Evolutionary conservation across 441 rosid species (phyloP), one percentile per base, ranked within the genome.

Genomic region (Sinapis alba): DNA sequence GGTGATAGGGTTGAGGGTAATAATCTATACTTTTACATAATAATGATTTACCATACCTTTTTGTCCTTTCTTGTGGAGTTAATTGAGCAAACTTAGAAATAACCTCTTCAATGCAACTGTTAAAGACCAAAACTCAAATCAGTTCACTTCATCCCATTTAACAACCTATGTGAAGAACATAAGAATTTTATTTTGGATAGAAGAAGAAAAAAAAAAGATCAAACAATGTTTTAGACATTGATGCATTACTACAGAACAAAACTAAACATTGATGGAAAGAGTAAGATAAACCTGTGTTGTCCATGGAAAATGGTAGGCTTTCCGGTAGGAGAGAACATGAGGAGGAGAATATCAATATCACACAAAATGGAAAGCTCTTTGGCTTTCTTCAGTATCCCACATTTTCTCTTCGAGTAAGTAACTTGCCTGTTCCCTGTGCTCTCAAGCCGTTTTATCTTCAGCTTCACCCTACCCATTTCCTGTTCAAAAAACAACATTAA

Each of bases 51-150:
- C 71, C 81, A 73, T 72, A 84, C 91, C 88, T 80, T 81, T 88
- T 87, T 63, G 88, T 86, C 79, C 91, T 83, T 79, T 87, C 91
- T 67, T 86, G 91, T 7, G 89, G 87, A 18, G 87, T 84, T 66
- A 86, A 79, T 73, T 84, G 85, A 18, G 91, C 79, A 65, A 84
- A 84, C 76, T 82, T 84, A 21, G 83, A 77, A 63, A 87, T 86
- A 68, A 87, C 85, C 71, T 86, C 87, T 68, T 86, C 89, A 62
- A 87, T 82, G 62, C 76, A 79, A 73, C 87, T 83, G 72, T 71
- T 73, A 65, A 3, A 45, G 2, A 47, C 16, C 9, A 47, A 7
- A 47, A 38, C 47, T 19, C 41, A 34, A 34, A 34, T 34, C 41
- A 34, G 41, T 34, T 34, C 41, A 34, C 9, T 5, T 5, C 27